Conservation (phyloP, 306 rosid species). For the Senna siamea region DNA sequence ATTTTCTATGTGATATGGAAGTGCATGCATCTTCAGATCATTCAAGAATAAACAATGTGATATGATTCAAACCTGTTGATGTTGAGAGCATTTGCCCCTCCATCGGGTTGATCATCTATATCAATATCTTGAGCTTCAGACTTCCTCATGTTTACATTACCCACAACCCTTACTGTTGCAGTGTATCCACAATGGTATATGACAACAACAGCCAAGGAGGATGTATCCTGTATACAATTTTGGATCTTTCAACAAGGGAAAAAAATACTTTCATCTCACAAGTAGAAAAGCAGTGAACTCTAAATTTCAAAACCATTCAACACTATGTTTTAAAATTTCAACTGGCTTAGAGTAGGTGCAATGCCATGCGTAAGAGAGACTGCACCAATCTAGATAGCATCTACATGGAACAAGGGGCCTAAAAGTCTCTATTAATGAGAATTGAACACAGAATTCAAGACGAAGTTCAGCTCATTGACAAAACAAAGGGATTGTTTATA, state of each 20-base stretch:
- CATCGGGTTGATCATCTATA: slow-evolving; percentile 83
- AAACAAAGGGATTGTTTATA: background rate
- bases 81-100: slow-evolving; percentile 94
- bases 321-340: background rate
- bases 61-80: slow-evolving; percentile 72
- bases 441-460: background rate
- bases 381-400: too few relatives aligned
- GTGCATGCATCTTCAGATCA: slow-evolving; percentile 18
- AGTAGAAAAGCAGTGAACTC: background rate
- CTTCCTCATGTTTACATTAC: slow-evolving; percentile 59
- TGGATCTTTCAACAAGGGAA: background rate
- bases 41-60: background rate
- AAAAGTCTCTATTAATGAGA: background rate
- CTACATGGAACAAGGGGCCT: background rate
- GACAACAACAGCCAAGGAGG: slow-evolving; percentile 66
- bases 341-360: slow-evolving; percentile 10
- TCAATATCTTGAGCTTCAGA: slow-evolving; percentile 61
- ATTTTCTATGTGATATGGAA: background rate
- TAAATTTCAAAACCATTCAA: background rate
- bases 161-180: slow-evolving; percentile 77
- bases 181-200: slow-evolving; percentile 87
- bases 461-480: background rate
- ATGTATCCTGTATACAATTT: slow-evolving; percentile 65
- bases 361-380: too few relatives aligned
- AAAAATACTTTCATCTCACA: background rate